These are phyloP conservation scores for Penicillium goetzii DNA, from an alignment of 495 filamentous ascomycete genomes.

Conservation along the genomic window DNA sequence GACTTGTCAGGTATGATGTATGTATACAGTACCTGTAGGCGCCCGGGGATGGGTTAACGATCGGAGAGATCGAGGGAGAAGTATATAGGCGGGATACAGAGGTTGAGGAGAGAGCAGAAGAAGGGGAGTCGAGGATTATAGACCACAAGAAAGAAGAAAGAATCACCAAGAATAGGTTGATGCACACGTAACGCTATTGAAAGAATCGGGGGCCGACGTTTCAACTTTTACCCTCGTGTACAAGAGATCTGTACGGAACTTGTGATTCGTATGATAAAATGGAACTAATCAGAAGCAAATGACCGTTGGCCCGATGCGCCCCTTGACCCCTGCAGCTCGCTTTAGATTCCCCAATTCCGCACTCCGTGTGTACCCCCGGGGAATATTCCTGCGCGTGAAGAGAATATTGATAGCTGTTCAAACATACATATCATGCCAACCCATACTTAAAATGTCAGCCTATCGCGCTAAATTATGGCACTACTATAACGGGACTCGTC, in stretches of 20 bases:
- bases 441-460: not conserved
- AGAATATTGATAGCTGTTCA: not conserved
- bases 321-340: constrained; percentile 8
- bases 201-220: constrained; percentile 7
- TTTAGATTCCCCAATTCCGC: not conserved
- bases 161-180: not conserved
- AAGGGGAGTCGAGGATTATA: not conserved
- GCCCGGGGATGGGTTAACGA: not conserved
- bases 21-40: not conserved
- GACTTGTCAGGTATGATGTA: not conserved
- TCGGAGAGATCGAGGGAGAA: not conserved
- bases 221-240: not conserved
- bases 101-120: not conserved
- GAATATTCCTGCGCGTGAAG: too few species aligned
- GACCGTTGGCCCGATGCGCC: not conserved
- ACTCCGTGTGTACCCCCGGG: not conserved
- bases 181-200: constrained; percentile 2
- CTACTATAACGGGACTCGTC: not conserved
- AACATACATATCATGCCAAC: not conserved
- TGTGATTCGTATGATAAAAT: not conserved
- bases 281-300: not conserved
- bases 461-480: not conserved
- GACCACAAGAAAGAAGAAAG: not conserved
- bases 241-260: not conserved
- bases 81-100: not conserved